Conservation (phyloP, 1,284 basidiomycete species). For the Anthracocystis panici-leucophaei region DNA sequence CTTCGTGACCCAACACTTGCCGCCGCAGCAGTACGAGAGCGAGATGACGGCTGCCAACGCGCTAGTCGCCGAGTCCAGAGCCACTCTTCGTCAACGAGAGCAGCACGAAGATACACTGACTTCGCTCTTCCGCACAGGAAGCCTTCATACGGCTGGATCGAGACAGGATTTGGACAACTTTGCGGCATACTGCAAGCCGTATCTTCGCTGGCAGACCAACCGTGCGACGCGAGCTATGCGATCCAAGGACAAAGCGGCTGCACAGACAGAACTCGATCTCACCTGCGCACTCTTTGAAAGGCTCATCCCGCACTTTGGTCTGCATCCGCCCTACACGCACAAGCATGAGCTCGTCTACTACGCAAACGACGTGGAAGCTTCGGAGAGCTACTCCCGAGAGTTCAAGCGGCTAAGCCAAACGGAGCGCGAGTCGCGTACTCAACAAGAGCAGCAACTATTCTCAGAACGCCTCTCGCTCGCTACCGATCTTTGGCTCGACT, state of each 20-base stretch:
- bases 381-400: slow-evolving; percentile 23
- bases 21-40: slow-evolving; percentile 58
- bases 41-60: slow-evolving; percentile 57
- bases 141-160: slow-evolving; percentile 12
- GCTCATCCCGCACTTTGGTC: slow-evolving; percentile 34
- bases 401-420: slow-evolving; percentile 30
- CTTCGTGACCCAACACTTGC: slow-evolving; percentile 56
- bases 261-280: slow-evolving; percentile 32
- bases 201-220: slow-evolving; percentile 48
- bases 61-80: slow-evolving; percentile 36
- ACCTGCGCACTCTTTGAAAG: slow-evolving; percentile 39
- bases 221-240: slow-evolving; percentile 29
- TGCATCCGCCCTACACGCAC: slow-evolving; percentile 35
- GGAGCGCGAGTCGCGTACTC: slow-evolving; percentile 17
- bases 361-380: slow-evolving; percentile 21
- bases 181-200: slow-evolving; percentile 40
- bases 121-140: not conserved
- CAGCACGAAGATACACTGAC: slow-evolving; percentile 47
- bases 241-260: slow-evolving; percentile 43
- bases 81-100: slow-evolving; percentile 31
- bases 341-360: slow-evolving; percentile 37
- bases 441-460: slow-evolving; percentile 39
- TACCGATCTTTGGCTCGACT: slow-evolving; percentile 63
- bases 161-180: slow-evolving; percentile 25
- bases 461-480: slow-evolving; percentile 30